phyloP scores from a whole-genome alignment of 2,329 filamentous ascomycete genomes.

The Talaromyces sp. region DNA sequence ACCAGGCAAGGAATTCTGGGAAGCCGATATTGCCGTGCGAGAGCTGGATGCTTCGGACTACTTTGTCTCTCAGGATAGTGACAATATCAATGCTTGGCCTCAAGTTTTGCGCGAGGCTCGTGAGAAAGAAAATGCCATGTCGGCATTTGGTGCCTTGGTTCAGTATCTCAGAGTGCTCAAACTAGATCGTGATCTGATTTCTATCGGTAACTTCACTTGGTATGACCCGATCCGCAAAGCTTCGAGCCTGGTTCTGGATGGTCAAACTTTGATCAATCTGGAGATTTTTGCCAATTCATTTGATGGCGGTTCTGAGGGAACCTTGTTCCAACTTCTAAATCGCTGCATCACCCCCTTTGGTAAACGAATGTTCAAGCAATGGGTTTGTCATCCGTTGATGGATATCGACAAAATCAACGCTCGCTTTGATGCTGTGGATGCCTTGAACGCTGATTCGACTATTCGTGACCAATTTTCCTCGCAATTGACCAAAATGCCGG shows the following conservation, averaged over 20 bases:
- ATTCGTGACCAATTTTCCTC: constrained; percentile 83
- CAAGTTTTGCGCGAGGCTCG: constrained; percentile 64
- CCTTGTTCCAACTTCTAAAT: constrained; percentile 84
- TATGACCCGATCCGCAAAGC: constrained; percentile 91
- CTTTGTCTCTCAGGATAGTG: constrained; percentile 59
- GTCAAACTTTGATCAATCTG: constrained; percentile 95
- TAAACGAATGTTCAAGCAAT: constrained; percentile 91
- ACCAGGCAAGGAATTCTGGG: constrained; percentile 82
- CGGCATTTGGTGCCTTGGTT: constrained; percentile 79
- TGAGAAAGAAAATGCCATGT: constrained; percentile 80
- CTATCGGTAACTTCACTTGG: constrained; percentile 82
- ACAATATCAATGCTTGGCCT: constrained; percentile 69
- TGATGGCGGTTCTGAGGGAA: constrained; percentile 79
- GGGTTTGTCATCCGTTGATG: constrained; percentile 93
- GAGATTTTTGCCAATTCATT: constrained; percentile 92
- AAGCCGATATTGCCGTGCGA: constrained; percentile 71
- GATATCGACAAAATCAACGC: constrained; percentile 86
- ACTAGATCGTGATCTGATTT: constrained; percentile 79
- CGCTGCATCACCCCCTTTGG: constrained; percentile 94
- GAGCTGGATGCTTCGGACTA: constrained; percentile 78
- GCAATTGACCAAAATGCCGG: constrained; percentile 84
- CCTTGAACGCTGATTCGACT: constrained; percentile 75
- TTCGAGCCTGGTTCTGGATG: constrained; percentile 85
- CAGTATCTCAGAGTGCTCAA: constrained; percentile 84
- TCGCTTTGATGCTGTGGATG: constrained; percentile 86